Base-by-base conservation (phyloP, 179 eudicot species). In the Carnegiea gigantea region DNA sequence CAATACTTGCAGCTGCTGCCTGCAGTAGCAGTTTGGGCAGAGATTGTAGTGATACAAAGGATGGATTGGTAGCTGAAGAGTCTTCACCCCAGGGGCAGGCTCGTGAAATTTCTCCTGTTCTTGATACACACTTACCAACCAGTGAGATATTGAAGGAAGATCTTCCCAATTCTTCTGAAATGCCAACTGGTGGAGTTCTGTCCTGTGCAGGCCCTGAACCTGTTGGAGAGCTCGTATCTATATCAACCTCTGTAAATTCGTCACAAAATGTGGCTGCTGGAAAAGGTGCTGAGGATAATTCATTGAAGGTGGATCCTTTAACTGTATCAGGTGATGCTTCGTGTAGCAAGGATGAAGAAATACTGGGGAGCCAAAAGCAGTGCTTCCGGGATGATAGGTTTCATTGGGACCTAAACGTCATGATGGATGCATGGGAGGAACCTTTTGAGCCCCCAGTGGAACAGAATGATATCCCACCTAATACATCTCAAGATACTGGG, bases 1-100 rank as follows among this genome's bases (percentile, higher is more conserved):
- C 89, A 43, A 88, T 94, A 77, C 93, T 94, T 79, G 98, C 98
- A 26, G 94, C 92, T 79, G 92, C 96, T 70, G 98, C 98, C 62
- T 92, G 95, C 83, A 84, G 82, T 83, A 89, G 86, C 80, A 88
- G 88, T 80, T 82, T 88, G 74, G 88, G 77, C 70, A 86, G 80
- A 82, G 88, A 85, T 51, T 38, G 51, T 81, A 83, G 67, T 67
- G 59, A 86, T 83, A 84, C 80, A 11, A 83, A 89, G 83, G 87
- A 79, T 78, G 84, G 80, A 79, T 49, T 78, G 78, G 79, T 65
- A 26, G 82, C 76, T 76, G 89, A 83, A 73, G 88, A 86, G 71
- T 40, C 78, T 51, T 73, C 83, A 65, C 43, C 75, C 30, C 78
- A 71, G 75, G 82, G 70, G 68, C 75, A 65, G 48, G 77, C 84